These are phyloP conservation scores for Glutinoglossum americanum DNA, from an alignment of 495 filamentous ascomycete genomes.

Conservation along the genomic window DNA sequence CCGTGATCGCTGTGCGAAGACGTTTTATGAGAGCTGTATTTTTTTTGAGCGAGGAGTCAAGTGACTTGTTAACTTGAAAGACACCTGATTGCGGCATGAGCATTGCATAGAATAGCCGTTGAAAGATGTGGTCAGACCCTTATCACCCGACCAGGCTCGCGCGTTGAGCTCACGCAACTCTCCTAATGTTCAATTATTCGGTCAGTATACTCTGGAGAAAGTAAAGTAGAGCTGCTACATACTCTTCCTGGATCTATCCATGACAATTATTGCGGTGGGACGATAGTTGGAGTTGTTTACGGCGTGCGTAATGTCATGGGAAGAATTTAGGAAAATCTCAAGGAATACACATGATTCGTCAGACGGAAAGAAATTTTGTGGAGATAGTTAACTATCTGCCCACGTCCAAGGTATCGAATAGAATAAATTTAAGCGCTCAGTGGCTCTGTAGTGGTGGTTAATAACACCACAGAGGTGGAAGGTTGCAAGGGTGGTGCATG, in stretches of 20 bases:
- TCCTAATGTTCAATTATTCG: slow-evolving; percentile 27
- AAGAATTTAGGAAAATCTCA: background rate
- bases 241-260: slow-evolving; percentile 82
- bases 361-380: background rate
- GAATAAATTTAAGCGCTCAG: background rate
- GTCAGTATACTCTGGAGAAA: slow-evolving; percentile 12
- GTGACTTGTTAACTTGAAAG: slow-evolving; percentile 49
- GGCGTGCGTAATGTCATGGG: background rate
- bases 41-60: slow-evolving; percentile 95
- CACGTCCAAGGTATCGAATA: background rate
- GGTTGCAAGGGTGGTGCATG: too few relatives aligned
- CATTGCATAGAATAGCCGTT: slow-evolving; percentile 3
- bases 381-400: background rate
- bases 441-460: background rate
- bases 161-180: slow-evolving; percentile 77
- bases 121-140: slow-evolving; percentile 27
- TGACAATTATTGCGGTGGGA: slow-evolving; percentile 15
- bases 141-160: slow-evolving; percentile 70
- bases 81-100: slow-evolving; percentile 34
- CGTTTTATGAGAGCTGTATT: slow-evolving; percentile 98
- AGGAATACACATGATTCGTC: background rate
- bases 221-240: slow-evolving; percentile 11
- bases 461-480: background rate
- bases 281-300: background rate
- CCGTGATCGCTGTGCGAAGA: slow-evolving; percentile 68